Conservation (phyloP, 345 rosid genomes). For the Syzygium aqueum region DNA sequence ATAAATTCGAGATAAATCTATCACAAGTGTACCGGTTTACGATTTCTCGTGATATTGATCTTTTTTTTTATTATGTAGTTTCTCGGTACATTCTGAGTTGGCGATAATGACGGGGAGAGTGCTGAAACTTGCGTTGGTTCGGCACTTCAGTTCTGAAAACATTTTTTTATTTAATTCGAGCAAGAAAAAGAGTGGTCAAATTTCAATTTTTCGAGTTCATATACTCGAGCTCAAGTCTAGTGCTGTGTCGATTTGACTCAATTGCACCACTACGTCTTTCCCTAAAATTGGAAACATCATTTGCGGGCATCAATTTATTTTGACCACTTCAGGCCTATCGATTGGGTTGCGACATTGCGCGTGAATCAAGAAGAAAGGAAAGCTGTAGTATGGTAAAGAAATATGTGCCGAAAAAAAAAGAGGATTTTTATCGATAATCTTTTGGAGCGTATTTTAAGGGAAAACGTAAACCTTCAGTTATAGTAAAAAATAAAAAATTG, state of each 20-base stretch:
- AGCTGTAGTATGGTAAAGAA: background rate
- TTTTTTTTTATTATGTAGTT: background rate
- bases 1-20: too few species aligned
- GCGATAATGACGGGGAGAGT: background rate
- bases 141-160: too few species aligned
- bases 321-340: background rate
- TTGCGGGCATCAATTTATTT: too few species aligned
- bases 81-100: rapidly evolving
- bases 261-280: too few species aligned
- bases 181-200: too few species aligned
- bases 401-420: background rate
- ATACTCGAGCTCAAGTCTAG: too few species aligned
- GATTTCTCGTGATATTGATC: too few species aligned
- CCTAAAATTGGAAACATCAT: too few species aligned
- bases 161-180: too few species aligned
- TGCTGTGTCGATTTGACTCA: too few species aligned
- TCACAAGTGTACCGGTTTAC: rapidly evolving
- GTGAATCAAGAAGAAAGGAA: background rate
- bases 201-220: too few species aligned
- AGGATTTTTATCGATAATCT: background rate
- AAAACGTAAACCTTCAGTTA: background rate
- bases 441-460: background rate
- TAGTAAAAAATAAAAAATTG: background rate
- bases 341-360: rapidly evolving
- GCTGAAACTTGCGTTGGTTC: background rate